Conservation (phyloP, 495 filamentous ascomycete species). For the Penicillium parvum region DNA sequence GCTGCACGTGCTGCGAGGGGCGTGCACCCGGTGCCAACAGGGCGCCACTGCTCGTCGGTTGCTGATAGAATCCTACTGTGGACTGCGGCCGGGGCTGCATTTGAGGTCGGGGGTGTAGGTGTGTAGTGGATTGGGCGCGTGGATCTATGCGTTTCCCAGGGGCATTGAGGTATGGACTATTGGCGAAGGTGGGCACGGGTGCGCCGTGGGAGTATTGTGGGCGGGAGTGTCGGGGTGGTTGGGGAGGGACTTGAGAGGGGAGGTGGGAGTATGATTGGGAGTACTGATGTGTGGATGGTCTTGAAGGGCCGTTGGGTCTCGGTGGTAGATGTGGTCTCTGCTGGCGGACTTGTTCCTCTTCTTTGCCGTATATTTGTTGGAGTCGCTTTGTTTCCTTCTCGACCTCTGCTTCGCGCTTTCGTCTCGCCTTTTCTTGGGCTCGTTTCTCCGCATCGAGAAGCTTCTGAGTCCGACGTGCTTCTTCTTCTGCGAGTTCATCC, state of each 20-base stretch:
- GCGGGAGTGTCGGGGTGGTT: constrained; percentile 10
- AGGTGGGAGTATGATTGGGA: constrained; percentile 12
- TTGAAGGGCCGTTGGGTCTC: constrained; percentile 16
- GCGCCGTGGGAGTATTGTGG: constrained; percentile 10
- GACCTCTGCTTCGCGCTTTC: constrained; percentile 65
- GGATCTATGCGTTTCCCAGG: constrained; percentile 12
- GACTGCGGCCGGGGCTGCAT: constrained; percentile 18
- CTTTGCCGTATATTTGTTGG: constrained; percentile 63
- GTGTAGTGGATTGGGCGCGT: constrained; percentile 18
- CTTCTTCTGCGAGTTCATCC: constrained; percentile 55
- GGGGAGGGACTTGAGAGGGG: constrained; percentile 1
- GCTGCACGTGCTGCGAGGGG: constrained; percentile 20
- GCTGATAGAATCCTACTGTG: constrained; percentile 14
- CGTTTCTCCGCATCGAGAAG: constrained; percentile 68
- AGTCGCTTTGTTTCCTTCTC: constrained; percentile 83
- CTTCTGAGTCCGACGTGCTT: constrained; percentile 65
- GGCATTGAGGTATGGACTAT: constrained; percentile 13
- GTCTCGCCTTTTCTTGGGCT: constrained; percentile 51
- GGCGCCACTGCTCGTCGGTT: constrained; percentile 16
- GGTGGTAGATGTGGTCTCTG: constrained; percentile 22
- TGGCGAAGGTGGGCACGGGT: constrained; percentile 10
- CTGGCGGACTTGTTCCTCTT: constrained; percentile 36
- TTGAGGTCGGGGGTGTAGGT: constrained; percentile 15
- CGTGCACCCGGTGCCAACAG: constrained; percentile 9
- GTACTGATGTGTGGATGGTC: constrained; percentile 13